These are phyloP conservation scores for Pichia scutulata DNA, from an alignment of 805 yeast genomes.

Conservation along the genomic window DNA sequence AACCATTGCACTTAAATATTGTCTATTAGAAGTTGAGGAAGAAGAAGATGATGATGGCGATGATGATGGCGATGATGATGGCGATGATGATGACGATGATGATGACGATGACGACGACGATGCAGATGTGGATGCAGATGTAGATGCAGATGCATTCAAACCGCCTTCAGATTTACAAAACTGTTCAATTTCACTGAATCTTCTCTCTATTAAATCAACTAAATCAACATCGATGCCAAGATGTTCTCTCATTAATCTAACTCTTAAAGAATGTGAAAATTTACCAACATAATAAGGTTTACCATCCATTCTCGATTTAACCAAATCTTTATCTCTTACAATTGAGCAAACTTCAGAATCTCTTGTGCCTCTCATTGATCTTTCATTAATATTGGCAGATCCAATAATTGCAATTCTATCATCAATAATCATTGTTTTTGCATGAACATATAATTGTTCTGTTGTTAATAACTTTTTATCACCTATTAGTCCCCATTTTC, in stretches of 20 bases:
- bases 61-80: constrained; percentile 5
- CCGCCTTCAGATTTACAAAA: constrained; percentile 38
- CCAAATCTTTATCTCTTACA: constrained; percentile 72
- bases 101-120: constrained; percentile 5
- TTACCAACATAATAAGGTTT: constrained; percentile 71
- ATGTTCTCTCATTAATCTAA: constrained; percentile 94
- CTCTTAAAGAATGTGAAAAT: constrained; percentile 83
- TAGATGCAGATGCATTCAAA: constrained; percentile 39
- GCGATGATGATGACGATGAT: constrained; percentile 10
- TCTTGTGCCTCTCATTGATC: constrained; percentile 90
- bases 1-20: constrained; percentile 54
- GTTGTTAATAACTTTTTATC: constrained; percentile 64
- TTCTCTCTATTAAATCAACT: constrained; percentile 71
- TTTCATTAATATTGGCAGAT: constrained; percentile 92
- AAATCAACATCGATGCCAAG: constrained; percentile 88
- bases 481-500: constrained; percentile 95
- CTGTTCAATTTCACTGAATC: constrained; percentile 44
- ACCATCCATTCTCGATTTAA: constrained; percentile 73
- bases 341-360: constrained; percentile 93
- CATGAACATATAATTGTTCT: constrained; percentile 91
- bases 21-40: constrained; percentile 8
- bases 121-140: no score
- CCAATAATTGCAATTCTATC: constrained; percentile 93
- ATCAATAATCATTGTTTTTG: constrained; percentile 85
- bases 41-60: constrained; percentile 12